Evolutionary conservation across 257 asterid species (phyloP), one percentile per base, ranked within the genome.

Genomic region (Ilex aquifolium): DNA sequence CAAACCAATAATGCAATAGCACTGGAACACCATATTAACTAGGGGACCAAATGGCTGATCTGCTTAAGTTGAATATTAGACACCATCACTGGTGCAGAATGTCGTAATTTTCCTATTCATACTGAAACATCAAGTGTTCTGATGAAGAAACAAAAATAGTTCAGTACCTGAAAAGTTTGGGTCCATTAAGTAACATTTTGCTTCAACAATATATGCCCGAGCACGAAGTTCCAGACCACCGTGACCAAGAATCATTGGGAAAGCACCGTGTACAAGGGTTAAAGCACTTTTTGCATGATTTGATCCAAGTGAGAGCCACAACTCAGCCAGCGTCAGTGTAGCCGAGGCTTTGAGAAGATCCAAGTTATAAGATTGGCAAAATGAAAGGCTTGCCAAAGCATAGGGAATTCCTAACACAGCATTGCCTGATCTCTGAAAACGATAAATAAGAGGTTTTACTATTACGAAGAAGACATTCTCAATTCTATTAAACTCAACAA

Each of bases 331-430:
- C 42, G 88, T 79, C 62, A 93, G 78, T 17, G 90, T 89, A 59
- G 94, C 96, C 40, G 97, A 85, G 71, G 96, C 96, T 74, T 85
- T 85, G 54, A 93, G 97, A 79, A 93, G 97, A 77, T 93, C 99
- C 79, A 90, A 74, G 74, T 93, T 93, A 72, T 87, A 87, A 49
- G 97, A 87, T 68, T 93, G 97, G 67, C 95, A 93, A 79, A 79
- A 89, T 62, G 97, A 93, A 61, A 93, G 87, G 77, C 97, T 83
- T 48, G 99, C 99, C 85, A 93, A 79, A 72, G 94, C 97, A 65
- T 93, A 90, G 29, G 96, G 97, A 65, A 93, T 90, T 72, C 99
- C 99, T 53, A 81, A 75, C 71, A 87, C 99, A 55, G 91, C 88
- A 72, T 90, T 93, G 77, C 96, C 95, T 42, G 99, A 87, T 75